Base-by-base conservation (phyloP, 208 protist genomes). In the Acanthamoeba sp. region DNA sequence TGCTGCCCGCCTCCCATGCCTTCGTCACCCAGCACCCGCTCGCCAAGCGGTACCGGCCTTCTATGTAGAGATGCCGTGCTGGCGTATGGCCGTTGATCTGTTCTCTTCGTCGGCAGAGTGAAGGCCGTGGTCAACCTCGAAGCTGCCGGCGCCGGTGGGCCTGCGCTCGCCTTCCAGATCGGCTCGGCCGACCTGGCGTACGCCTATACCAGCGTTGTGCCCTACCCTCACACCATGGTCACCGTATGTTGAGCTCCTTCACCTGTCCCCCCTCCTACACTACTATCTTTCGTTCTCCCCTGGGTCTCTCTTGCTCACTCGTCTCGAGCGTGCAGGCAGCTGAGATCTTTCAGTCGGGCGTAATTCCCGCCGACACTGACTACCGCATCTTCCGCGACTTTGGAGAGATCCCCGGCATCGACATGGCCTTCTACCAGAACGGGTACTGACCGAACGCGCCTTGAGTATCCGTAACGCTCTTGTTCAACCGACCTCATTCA, bases 331-430 rank as follows among this genome's bases (percentile, higher is more conserved):
- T 12, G 29, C 36, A 91, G 85, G 85, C 85, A 4, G 57, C 50
- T 29, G 95, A 96, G 36, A 76, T 95, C 36, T 96, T 96, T n/a
- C 36, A 94, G 93, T 89, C 84, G 16, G 95, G 95, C 2, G 48
- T 94, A 4, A 95, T 96, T 24, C 95, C 94, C 9, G 42, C 76
- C 14, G 95, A 96, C 89, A 94, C 93, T 7, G 95, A 96, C 94
- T 96, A 91, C 57, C 93, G 95, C 32, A 94, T 96, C 76, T 96
- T 91, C 78, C 93, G 95, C 45, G 95, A 96, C 94, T 95, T 93
- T 88, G 95, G 95, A 14, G 78, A 80, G 29, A 62, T 95, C 16
- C 88, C 94, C 16, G 95, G 95, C 42, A 32, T 96, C 40, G 95
- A 96, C 50, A 55, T 94, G 48, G 95, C 95, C 5, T 95, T 93